Evolutionary conservation across 257 asterid genomes (phyloP), one percentile per base, ranked within the genome.

Genomic region (Gynochthodes officinalis): DNA sequence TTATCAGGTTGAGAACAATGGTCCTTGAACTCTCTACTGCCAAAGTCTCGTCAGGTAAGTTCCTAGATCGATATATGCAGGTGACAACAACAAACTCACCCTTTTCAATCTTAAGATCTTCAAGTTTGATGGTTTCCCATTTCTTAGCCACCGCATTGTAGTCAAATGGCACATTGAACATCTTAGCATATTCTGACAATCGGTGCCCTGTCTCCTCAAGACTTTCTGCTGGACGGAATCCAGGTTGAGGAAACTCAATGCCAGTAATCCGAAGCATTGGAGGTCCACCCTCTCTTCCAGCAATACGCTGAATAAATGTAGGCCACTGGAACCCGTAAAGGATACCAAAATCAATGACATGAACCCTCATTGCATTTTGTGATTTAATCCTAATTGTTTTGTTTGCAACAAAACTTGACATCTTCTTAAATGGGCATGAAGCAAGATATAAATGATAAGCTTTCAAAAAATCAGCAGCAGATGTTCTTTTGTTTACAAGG

Each of bases 301-400:
- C 63, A 39, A 75, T 40, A 15, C 79, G 74, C 39, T 75, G 75
- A 19, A 75, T 48, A 7, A 75, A 68, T 16, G 75, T 68, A 18
- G 79, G 79, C 69, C 69, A 75, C 70, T 75, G 79, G 55, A 75
- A 75, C 10, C 79, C 79, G 13, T 75, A 75, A 14, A 75, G 74
- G 64, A 75, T 75, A 19, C 79, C 79, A 6, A 75, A 69, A 61
- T 75, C 79, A 60, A 75, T 75, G 54, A 75, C 55, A 33, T 75
- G 79, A 39, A 75, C 54, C 57, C 79, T 62, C 50, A 23, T 25
- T 5, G 70, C 70, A 9, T 63, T 54, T 2, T 25, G 28, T 3
- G 80, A 69, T 55, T 63, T 46, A 18, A 27, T 43, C 30, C 48
- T 55, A 37, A 65, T 64, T 37, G 71, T 70, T 35, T 30, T 64